phyloP scores from a whole-genome alignment of 164 flowering plant genomes.

The Aristolochia contorta region DNA sequence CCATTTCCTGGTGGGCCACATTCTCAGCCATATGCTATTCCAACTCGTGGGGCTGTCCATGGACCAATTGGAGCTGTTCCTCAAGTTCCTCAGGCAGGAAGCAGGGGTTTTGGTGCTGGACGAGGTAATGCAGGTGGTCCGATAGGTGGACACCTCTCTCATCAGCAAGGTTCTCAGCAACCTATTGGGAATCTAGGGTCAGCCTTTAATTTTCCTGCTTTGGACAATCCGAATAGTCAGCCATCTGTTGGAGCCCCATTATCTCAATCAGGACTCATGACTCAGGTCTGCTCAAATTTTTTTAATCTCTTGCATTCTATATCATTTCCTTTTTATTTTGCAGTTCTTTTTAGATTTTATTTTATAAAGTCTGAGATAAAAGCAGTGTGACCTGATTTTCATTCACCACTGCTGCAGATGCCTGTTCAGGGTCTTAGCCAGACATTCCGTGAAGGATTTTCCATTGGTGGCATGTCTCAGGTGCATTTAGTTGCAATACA shows the following conservation, averaged over 20 bases:
- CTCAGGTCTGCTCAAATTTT: conserved; percentile 36
- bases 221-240: conserved; percentile 83
- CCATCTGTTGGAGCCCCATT: conserved; percentile 84
- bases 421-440: conserved; percentile 84
- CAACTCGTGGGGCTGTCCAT: conserved; percentile 89
- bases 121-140: conserved; percentile 93
- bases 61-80: conserved; percentile 99
- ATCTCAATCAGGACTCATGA: conserved; percentile 86
- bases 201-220: conserved; percentile 58
- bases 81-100: conserved; percentile 85
- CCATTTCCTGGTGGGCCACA: conserved; percentile 84
- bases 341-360: background rate
- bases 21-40: conserved; percentile 96
- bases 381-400: background rate
- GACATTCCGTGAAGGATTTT: conserved; percentile 86
- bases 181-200: conserved; percentile 62
- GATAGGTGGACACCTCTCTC: conserved; percentile 86
- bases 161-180: conserved; percentile 86
- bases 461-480: conserved; percentile 98
- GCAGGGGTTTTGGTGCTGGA: conserved; percentile 92
- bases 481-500: conserved; percentile 20
- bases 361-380: too few relatives aligned
- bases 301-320: background rate
- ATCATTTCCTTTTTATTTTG: background rate
- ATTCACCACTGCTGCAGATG: conserved; percentile 28